Evolutionary conservation across 129 eudicot species (phyloP).

Genomic region (Artemisia annua): DNA sequence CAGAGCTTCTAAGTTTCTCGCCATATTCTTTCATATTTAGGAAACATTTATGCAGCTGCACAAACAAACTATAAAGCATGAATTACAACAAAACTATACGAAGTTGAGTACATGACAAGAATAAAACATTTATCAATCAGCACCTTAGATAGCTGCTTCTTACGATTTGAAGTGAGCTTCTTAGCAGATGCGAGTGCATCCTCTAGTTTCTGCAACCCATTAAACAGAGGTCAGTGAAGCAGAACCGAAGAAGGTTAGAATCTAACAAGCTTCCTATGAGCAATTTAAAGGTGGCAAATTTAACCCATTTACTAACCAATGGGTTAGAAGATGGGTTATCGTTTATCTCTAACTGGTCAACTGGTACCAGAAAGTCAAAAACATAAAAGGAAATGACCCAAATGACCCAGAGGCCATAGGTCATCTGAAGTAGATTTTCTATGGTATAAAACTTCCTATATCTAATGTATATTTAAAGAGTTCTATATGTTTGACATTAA

Average conservation of each 20-base stretch:
- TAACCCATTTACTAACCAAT: neutral
- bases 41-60: constrained; percentile 74
- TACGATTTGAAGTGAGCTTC: constrained; percentile 57
- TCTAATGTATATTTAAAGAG: too few relatives aligned
- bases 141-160: constrained; percentile 64
- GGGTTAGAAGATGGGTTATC: neutral
- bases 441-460: too few relatives aligned
- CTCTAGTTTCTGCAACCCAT: constrained; percentile 61
- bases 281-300: neutral
- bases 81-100: neutral
- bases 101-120: constrained; percentile 6
- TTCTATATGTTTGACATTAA: too few relatives aligned
- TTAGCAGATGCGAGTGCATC: constrained; percentile 56
- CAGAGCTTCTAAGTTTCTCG: constrained; percentile 60
- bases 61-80: neutral
- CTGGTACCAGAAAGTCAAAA: neutral
- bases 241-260: neutral
- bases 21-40: constrained; percentile 57
- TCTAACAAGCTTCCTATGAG: neutral
- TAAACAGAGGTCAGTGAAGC: neutral
- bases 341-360: neutral
- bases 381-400: too few relatives aligned
- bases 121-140: constrained; percentile 2
- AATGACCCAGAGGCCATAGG: too few relatives aligned
- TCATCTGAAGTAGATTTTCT: too few relatives aligned